Evolutionary conservation across 768 basidiomycete species (phyloP).

Genomic region (Boletus eberwhitei): DNA sequence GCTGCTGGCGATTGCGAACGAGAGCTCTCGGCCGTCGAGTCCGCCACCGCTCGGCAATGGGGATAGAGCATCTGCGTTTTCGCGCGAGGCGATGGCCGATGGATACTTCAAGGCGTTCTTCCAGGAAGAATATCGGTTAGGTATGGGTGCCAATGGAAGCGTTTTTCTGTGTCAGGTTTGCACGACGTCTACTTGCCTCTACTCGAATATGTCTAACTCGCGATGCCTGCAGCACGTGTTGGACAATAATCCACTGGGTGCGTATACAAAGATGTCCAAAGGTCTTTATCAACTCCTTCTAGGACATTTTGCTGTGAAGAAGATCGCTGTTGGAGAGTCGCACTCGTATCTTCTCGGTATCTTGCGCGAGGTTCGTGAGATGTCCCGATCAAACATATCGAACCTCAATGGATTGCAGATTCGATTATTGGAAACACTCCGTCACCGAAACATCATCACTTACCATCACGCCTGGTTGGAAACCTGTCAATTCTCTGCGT

Average conservation of each 20-base stretch:
- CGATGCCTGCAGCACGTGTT: slow-evolving; percentile 61
- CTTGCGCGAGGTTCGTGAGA: slow-evolving; percentile 60
- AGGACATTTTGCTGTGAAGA: slow-evolving; percentile 94
- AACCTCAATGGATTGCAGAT: slow-evolving; percentile 43
- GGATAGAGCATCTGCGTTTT: slow-evolving; percentile 41
- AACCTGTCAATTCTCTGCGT: slow-evolving; percentile 76
- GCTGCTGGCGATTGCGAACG: slow-evolving; percentile 68
- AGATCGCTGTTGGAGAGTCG: slow-evolving; percentile 91
- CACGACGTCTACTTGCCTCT: background rate
- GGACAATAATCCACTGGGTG: slow-evolving; percentile 82
- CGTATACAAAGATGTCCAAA: slow-evolving; percentile 2
- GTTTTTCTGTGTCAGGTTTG: slow-evolving; percentile 85
- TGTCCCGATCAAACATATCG: background rate
- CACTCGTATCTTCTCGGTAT: slow-evolving; percentile 82
- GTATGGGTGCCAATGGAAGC: slow-evolving; percentile 93
- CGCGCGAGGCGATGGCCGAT: slow-evolving; percentile 75
- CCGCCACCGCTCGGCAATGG: slow-evolving; percentile 36
- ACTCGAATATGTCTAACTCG: slow-evolving; percentile 1
- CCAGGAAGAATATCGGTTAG: slow-evolving; percentile 80
- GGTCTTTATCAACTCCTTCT: slow-evolving; percentile 1
- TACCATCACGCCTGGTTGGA: slow-evolving; percentile 98
- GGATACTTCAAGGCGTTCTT: slow-evolving; percentile 95
- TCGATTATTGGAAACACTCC: slow-evolving; percentile 77
- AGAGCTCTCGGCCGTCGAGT: slow-evolving; percentile 51
- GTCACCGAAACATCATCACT: slow-evolving; percentile 91